Percentiles rank a stretch among this genome's conserved stretches.
phyloP scores from a whole-genome alignment of 2,329 filamentous ascomycete genomes.

The Teratosphaeria nubilosa region DNA sequence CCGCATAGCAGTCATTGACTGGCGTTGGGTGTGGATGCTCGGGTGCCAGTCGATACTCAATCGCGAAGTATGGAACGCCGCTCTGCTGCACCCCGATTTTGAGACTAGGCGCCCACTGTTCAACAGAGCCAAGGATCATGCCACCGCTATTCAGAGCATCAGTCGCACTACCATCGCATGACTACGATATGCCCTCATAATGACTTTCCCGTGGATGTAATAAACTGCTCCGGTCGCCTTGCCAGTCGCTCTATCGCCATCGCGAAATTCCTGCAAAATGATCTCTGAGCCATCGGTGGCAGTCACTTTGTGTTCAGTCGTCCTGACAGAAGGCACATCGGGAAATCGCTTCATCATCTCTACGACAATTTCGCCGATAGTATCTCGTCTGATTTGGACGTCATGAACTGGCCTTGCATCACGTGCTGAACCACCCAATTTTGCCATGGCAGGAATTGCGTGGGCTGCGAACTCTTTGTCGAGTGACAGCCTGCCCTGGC shows the following conservation, averaged over 20 bases:
- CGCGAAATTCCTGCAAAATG: background rate
- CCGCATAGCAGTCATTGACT: constrained; percentile 33
- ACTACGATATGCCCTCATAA: background rate
- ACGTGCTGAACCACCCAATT: background rate
- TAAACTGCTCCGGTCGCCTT: background rate
- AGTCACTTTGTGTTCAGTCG: background rate
- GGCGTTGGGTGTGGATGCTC: constrained; percentile 30
- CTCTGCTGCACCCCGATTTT: constrained; percentile 17
- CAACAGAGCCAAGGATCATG: constrained; percentile 25
- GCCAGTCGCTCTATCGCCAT: background rate
- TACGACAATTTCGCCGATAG: constrained; percentile 12
- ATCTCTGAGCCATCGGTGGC: background rate
- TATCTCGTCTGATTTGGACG: constrained; percentile 7
- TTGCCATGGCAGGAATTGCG: background rate
- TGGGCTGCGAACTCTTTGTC: background rate
- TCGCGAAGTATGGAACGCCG: constrained; percentile 27
- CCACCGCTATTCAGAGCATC: constrained; percentile 28
- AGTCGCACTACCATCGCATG: background rate
- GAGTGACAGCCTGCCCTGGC: background rate
- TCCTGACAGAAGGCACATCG: background rate
- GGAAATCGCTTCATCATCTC: background rate
- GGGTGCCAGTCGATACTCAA: constrained; percentile 37
- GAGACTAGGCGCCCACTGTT: constrained; percentile 17
- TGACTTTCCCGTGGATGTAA: background rate
- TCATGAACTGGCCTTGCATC: constrained; percentile 6